Evolutionary conservation across 257 asterid species (phyloP), one percentile per base, ranked within the genome.

Genomic region (Knoxia roxburghii): DNA sequence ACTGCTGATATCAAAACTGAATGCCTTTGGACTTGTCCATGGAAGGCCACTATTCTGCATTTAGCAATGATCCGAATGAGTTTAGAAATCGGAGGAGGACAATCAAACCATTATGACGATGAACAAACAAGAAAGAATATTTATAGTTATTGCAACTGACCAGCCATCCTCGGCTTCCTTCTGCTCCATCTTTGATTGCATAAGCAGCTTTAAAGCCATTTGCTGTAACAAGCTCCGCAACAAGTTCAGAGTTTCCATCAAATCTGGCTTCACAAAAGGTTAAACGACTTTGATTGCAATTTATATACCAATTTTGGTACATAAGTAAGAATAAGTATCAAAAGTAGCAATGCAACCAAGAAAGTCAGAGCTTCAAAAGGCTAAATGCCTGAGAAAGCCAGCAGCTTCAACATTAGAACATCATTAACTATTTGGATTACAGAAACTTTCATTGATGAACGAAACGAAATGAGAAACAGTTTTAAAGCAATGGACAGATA

Each of bases 211-310:
- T 94, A 78, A 88, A 90, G 72, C 99, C 96, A 77, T 94, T 94
- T 46, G 83, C 86, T 7, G 97, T 90, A 30, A 82, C 97, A 57
- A 94, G 84, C 89, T 90, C 96, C 24, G 96, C 96, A 1, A 90
- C 96, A 74, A 94, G 93, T 74, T 94, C 99, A 60, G 99, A 94
- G 87, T 89, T 94, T 54, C 97, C 96, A 80, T 90, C 96, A 77
- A 87, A 90, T 85, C 99, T 94, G 92, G 95, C 97, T 88, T 90
- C 95, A 90, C 80, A 81, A 71, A 77, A 81, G 80, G 75, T 73
- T 64, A 56, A 81, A 20, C 53, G 70, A 56, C 65, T 79, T 56
- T 64, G 68, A 78, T 70, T 57, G 37, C 53, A 65, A 56, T 46
- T 43, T 20, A 14, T 37, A 49, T 5, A n/a, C 45, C 13, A 40